Evolutionary conservation across 129 eudicot species (phyloP).

Genomic region (Tanacetum coccineum): DNA sequence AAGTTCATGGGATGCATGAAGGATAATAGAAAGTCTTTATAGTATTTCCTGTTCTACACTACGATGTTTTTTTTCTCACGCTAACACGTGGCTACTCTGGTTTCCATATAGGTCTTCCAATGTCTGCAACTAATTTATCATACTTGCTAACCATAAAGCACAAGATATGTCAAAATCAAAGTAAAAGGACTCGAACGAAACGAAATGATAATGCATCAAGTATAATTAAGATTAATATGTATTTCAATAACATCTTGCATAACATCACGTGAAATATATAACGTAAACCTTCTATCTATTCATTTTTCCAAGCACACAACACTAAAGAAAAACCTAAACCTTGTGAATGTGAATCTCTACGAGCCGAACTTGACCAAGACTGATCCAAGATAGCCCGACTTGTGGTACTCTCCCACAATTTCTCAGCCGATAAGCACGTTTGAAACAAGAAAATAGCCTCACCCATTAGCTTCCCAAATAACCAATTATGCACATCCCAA

Average conservation of each 20-base stretch:
- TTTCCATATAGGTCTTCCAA: background rate
- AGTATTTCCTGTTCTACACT: too few relatives aligned
- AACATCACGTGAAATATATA: constrained; percentile 11
- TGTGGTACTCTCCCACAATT: constrained; percentile 26
- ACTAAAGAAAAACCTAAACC: constrained; percentile 62
- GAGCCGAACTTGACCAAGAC: constrained; percentile 38
- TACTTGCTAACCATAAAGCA: background rate
- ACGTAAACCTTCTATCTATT: constrained; percentile 31
- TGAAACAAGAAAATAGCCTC: constrained; percentile 73
- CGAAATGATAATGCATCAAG: constrained; percentile 18
- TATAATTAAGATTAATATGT: constrained; percentile 25
- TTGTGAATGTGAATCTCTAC: constrained; percentile 43
- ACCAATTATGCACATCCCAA: constrained; percentile 83
- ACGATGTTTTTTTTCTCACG: too few relatives aligned
- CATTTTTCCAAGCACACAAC: constrained; percentile 80
- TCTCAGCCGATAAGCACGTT: constrained; percentile 49
- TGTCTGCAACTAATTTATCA: constrained; percentile 3
- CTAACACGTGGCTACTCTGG: background rate
- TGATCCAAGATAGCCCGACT: constrained; percentile 27
- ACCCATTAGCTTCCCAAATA: constrained; percentile 53
- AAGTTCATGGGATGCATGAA: background rate
- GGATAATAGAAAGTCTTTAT: too few relatives aligned
- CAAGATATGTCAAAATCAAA: background rate
- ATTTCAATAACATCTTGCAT: constrained; percentile 28
- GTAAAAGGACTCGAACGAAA: background rate